These are phyloP conservation scores for Auriscalpium orientale DNA, from an alignment of 768 basidiomycete genomes.

Conservation along the genomic window DNA sequence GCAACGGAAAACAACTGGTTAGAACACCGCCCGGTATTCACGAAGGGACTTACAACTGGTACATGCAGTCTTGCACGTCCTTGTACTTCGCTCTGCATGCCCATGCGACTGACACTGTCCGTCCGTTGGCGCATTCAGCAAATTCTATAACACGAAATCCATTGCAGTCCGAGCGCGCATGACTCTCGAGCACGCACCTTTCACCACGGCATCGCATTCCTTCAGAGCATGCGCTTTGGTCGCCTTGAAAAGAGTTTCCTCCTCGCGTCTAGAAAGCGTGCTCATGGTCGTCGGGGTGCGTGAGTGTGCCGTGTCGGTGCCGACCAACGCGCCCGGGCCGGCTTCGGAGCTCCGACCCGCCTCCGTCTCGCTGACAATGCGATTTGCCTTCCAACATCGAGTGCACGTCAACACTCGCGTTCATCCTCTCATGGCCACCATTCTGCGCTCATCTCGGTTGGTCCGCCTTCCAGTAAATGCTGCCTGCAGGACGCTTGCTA, in stretches of 20 bases:
- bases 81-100: conserved; percentile 65
- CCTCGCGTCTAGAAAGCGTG: conserved; percentile 79
- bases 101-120: conserved; percentile 83
- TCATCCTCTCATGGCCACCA: neutral
- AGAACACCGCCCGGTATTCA: neutral
- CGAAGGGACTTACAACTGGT: conserved; percentile 55
- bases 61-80: conserved; percentile 69
- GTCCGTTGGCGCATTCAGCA: conserved; percentile 74
- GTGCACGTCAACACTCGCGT: neutral
- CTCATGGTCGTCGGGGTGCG: conserved; percentile 44
- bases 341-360: neutral
- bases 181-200: conserved; percentile 37
- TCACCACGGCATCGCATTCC: conserved; percentile 70
- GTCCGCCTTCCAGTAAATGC: neutral
- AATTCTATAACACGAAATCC: conserved; percentile 46
- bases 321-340: neutral
- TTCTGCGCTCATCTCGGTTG: conserved; percentile 13
- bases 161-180: neutral
- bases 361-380: neutral
- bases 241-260: conserved; percentile 76
- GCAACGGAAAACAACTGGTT: neutral
- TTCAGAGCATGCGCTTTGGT: conserved; percentile 74
- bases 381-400: neutral
- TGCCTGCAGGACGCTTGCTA: conserved; percentile 11
- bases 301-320: neutral